Base-by-base conservation (phyloP, 2,329 filamentous ascomycete genomes). In the Paecilomyces sp. region DNA sequence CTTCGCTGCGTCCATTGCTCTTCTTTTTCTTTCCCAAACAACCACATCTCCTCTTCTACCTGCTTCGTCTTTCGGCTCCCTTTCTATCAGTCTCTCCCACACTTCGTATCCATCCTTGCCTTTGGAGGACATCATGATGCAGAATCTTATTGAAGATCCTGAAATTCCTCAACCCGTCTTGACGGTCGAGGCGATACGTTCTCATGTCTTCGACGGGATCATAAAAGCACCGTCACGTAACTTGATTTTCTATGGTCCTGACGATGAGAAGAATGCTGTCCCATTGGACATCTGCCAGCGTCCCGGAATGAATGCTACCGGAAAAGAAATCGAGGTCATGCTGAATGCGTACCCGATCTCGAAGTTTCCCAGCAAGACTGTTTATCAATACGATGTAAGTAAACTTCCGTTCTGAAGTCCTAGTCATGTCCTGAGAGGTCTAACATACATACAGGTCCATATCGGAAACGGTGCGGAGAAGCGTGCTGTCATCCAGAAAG, bases 351-450 rank as follows among this genome's bases (percentile, higher is more conserved):
- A 88, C 74, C 82, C 86, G 0, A 87, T 97, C 58, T 75, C 72
- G 0, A 75, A 78, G 9, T 85, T 87, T 58, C 86, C 86, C 0
- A 80, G 73, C 1, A 82, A 79, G 12, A 83, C 84, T 0, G 84
- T 97, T 24, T 87, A 87, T 63, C 92, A 97, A 70, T 97, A 93
- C 66, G 91, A 96, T 77, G 90, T 92, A 77, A 82, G 88, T 82
- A 33, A 8, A 7, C 55, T 33, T 18, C 58, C 57, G 18, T 57
- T 30, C 54, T 4, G 11, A 33, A 51, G 24, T 56, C 1, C 24
- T 24, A 28, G 11, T 12, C 22, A 61, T 28, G 12, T 51, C 24
- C 22, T 28, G n/a, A 15, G 9, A 54, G 3, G 28, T 31, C 30
- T 54, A 22, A 54, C 4, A 13, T 11, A 59, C 36, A n/a, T 53